Evolutionary conservation across 495 filamentous ascomycete genomes (phyloP).

Genomic region (Chaetomium tenue): DNA sequence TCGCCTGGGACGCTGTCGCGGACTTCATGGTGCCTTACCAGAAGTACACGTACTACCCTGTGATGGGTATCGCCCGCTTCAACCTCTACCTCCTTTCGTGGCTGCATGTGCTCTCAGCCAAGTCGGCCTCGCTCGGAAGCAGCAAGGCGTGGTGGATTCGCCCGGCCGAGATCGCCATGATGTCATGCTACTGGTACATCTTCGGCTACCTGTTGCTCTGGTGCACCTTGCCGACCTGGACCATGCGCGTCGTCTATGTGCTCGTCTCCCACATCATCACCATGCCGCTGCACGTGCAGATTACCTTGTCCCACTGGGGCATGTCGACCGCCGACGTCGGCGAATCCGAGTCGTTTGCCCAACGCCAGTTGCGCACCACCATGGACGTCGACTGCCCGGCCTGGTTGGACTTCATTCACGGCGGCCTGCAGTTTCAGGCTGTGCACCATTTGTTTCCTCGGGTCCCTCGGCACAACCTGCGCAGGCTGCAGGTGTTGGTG

Average conservation of each 20-base stretch:
- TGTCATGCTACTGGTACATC: slow-evolving; percentile 89
- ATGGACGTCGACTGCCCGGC: slow-evolving; percentile 96
- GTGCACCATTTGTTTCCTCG: slow-evolving; percentile 92
- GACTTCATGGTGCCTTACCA: slow-evolving; percentile 71
- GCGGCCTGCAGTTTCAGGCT: slow-evolving; percentile 94
- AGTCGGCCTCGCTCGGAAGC: slow-evolving; percentile 35
- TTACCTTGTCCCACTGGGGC: slow-evolving; percentile 93
- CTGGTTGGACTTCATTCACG: slow-evolving; percentile 97
- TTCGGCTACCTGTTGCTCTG: slow-evolving; percentile 67
- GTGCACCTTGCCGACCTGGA: slow-evolving; percentile 65
- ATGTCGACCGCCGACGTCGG: slow-evolving; percentile 94
- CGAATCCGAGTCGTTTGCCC: slow-evolving; percentile 82
- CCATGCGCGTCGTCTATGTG: slow-evolving; percentile 67
- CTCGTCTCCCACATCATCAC: slow-evolving; percentile 84
- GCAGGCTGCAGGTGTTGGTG: slow-evolving; percentile 76
- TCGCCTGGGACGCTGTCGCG: slow-evolving; percentile 80
- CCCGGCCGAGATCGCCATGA: slow-evolving; percentile 81
- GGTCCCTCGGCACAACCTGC: slow-evolving; percentile 89
- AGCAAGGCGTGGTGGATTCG: slow-evolving; percentile 77
- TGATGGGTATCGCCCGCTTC: slow-evolving; percentile 82
- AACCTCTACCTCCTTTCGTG: slow-evolving; percentile 86
- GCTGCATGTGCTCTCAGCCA: slow-evolving; percentile 67
- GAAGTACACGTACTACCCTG: slow-evolving; percentile 78
- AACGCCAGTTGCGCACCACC: slow-evolving; percentile 94
- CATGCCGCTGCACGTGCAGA: slow-evolving; percentile 87